Percentiles rank a stretch among this genome's conserved stretches.
These are phyloP conservation scores for Yamagishiella unicocca DNA, from an alignment of 139 green algal species.

Conservation along the genomic window DNA sequence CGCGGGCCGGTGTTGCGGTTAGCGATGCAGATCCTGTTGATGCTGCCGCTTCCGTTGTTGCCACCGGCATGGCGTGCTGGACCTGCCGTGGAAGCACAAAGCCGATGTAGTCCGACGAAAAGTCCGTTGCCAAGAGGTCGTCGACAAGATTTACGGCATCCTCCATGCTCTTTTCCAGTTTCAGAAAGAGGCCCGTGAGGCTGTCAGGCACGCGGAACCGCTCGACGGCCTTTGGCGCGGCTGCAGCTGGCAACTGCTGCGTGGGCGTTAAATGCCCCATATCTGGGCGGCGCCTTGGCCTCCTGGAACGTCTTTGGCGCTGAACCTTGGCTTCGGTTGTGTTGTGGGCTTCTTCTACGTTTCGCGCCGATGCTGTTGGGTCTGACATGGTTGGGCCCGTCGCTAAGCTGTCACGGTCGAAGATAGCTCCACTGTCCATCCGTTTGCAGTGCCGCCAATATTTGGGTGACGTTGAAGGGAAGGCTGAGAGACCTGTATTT, in stretches of 20 bases:
- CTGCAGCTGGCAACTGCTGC: neutral
- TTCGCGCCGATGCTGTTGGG: neutral
- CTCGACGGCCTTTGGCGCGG: too few species aligned
- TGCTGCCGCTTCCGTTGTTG: neutral
- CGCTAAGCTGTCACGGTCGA: too few species aligned
- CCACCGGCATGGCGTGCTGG: neutral
- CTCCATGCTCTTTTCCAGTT: neutral
- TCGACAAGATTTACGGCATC: conserved; percentile 1
- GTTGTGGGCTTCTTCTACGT: neutral
- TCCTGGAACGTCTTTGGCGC: neutral
- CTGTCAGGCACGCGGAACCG: neutral
- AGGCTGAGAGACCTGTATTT: too few species aligned
- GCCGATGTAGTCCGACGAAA: neutral
- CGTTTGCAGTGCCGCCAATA: too few species aligned
- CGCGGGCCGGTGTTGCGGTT: neutral
- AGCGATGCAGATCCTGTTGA: too few species aligned
- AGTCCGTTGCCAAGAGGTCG: neutral
- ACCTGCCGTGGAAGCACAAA: neutral
- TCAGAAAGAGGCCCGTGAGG: neutral
- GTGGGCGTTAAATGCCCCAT: neutral
- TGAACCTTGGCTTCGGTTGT: neutral
- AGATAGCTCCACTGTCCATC: too few species aligned
- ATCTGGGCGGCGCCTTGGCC: neutral
- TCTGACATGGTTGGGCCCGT: neutral
- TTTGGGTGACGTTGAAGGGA: too few species aligned